phyloP scores from a whole-genome alignment of 2,329 filamentous ascomycete species.

The Dissoconium aciculare region DNA sequence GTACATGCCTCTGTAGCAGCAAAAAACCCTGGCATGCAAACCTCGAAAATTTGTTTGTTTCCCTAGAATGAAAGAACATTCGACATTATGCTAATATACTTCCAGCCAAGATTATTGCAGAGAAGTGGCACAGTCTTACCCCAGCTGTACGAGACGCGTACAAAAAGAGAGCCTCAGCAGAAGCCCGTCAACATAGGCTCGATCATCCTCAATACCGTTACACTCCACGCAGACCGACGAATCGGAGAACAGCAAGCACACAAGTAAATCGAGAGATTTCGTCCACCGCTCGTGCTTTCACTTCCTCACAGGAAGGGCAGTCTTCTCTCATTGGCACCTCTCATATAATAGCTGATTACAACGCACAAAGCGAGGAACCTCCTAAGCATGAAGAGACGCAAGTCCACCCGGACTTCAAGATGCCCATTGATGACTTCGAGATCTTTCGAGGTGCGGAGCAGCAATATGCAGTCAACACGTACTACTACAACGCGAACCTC shows the following conservation, averaged over 20 bases:
- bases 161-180: slow-evolving; percentile 24
- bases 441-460: too few relatives aligned
- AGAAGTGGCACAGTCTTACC: neutral
- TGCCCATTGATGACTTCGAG: too few relatives aligned
- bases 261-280: too few relatives aligned
- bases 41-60: neutral
- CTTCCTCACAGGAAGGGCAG: too few relatives aligned
- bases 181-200: slow-evolving; percentile 26
- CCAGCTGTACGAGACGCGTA: slow-evolving; percentile 17
- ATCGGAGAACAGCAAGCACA: slow-evolving; percentile 29
- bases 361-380: too few relatives aligned
- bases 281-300: too few relatives aligned
- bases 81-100: neutral
- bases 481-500: too few relatives aligned
- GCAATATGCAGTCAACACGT: too few relatives aligned
- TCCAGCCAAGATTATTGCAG: slow-evolving; percentile 1
- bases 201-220: slow-evolving; percentile 32
- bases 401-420: too few relatives aligned
- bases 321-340: too few relatives aligned
- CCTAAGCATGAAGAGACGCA: too few relatives aligned
- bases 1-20: neutral
- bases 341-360: too few relatives aligned
- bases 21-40: neutral
- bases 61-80: neutral
- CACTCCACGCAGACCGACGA: slow-evolving; percentile 29